Evolutionary conservation across 768 basidiomycete species (phyloP).

Genomic region (Boletus reticulatus): DNA sequence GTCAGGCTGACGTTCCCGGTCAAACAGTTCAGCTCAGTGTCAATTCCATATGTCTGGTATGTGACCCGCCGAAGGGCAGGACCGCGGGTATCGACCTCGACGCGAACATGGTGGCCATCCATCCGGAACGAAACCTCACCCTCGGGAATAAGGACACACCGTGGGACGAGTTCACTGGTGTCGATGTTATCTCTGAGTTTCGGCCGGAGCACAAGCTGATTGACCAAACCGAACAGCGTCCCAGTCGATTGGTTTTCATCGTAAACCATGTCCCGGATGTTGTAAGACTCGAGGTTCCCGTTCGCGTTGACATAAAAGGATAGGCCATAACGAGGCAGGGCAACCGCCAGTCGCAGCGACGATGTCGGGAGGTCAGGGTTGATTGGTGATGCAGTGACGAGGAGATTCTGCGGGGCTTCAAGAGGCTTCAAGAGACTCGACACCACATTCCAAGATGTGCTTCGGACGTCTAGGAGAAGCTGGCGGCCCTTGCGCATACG

Average conservation of each 20-base stretch:
- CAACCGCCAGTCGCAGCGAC: conserved; percentile 21
- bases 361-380: neutral
- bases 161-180: conserved; percentile 3
- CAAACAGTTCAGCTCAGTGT: conserved; percentile 31
- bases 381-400: conserved; percentile 11
- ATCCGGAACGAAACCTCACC: conserved; percentile 25
- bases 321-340: conserved; percentile 41
- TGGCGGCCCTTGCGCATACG: conserved; percentile 4
- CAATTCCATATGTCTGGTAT: conserved; percentile 31
- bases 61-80: conserved; percentile 2
- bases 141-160: conserved; percentile 39
- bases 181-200: neutral
- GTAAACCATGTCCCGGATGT: conserved; percentile 41
- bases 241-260: conserved; percentile 41
- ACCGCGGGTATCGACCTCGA: conserved; percentile 9
- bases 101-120: conserved; percentile 14
- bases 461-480: conserved; percentile 29
- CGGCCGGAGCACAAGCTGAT: conserved; percentile 39
- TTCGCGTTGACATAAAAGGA: conserved; percentile 37
- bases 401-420: conserved; percentile 21
- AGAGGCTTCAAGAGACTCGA: conserved; percentile 22
- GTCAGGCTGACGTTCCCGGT: conserved; percentile 25
- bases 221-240: conserved; percentile 44
- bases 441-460: conserved; percentile 28
- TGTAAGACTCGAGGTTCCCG: conserved; percentile 38